Conservation (phyloP, 108 stramenopile genomes). For the Cyclostephanos tholiformis region DNA sequence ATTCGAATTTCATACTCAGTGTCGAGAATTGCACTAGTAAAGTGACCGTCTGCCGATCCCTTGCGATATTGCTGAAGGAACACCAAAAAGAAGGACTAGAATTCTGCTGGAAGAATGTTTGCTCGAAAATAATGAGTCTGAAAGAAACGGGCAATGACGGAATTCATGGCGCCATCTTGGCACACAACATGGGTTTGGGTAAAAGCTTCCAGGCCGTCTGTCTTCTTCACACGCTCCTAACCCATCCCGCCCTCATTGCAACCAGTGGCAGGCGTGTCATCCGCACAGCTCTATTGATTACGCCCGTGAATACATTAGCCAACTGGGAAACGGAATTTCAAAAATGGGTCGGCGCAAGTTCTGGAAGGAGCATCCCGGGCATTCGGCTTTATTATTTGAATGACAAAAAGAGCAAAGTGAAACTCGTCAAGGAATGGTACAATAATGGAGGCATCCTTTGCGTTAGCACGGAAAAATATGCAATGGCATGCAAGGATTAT, state of each 20-base stretch:
- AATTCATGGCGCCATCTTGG: conserved; percentile 72
- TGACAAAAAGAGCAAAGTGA: conserved; percentile 4
- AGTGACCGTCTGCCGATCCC: conserved; percentile 46
- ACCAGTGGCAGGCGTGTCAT: conserved; percentile 30
- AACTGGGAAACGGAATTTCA: conserved; percentile 78
- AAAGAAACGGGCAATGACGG: conserved; percentile 11
- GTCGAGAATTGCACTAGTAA: conserved; percentile 23
- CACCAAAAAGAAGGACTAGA: conserved; percentile 76
- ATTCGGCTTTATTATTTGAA: conserved; percentile 39
- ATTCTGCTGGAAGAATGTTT: conserved; percentile 73
- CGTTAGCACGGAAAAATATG: conserved; percentile 43
- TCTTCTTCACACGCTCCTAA: conserved; percentile 52
- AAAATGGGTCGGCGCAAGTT: conserved; percentile 61
- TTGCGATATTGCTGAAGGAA: conserved; percentile 59
- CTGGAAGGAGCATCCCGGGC: conserved; percentile 25
- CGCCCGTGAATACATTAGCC: conserved; percentile 64
- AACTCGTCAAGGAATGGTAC: conserved; percentile 52
- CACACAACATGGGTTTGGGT: conserved; percentile 75
- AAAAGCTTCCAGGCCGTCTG: conserved; percentile 19
- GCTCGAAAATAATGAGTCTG: conserved; percentile 47
- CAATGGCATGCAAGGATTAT: conserved; percentile 28
- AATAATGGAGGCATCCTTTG: conserved; percentile 64
- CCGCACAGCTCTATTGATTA: conserved; percentile 57
- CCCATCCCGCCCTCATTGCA: conserved; percentile 47
- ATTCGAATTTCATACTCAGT: conserved; percentile 38